Base-by-base conservation (phyloP, 805 yeast species). In the Ogataea dorogensis region DNA sequence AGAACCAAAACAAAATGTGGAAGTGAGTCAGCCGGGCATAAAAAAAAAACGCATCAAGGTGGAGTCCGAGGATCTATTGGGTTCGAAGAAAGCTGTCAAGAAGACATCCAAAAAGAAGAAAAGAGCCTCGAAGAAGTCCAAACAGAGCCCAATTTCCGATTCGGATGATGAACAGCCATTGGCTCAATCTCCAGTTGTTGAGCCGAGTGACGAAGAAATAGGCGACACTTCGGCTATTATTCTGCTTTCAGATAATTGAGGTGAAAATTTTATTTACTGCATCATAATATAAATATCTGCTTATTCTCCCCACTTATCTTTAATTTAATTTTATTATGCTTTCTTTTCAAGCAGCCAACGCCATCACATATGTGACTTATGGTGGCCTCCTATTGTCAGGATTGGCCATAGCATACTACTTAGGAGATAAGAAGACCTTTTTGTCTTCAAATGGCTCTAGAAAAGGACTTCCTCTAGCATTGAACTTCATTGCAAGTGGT, bases 401-500 rank as follows among this genome's bases (percentile, higher is more conserved):
- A 5, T 55, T 76, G 1, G 65, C 54, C 4, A 67, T 79, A 11
- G 95, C 95, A 0, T 51, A 69, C 53, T 82, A 71, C 65, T 69
- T 70, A 23, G 67, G 72, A 33, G 67, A 71, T 26, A 64, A 67
- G 28, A 67, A 70, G 25, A 71, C 78, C 5, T 89, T 85, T 53
- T 62, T 88, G 36, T 71, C 88, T 2, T 80, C 89, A 3, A 86
- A 88, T 62, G 81, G 93, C 9, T 78, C 95, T 1, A 89, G 85
- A 51, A 70, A 70, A 28, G 94, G 87, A 17, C 21, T 86, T 11
- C 95, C 96, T 1, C 65, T 89, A 49, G 84, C 96, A 2, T 68
- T 89, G 42, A 89, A 89, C 59, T 89, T 89, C 57, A 77, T 89
- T 36, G 97, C 97, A 33, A 80, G 94, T 48, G 95, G 95, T 75